Evolutionary conservation across 129 eudicot species (phyloP).

Genomic region (Erigeron canadensis): DNA sequence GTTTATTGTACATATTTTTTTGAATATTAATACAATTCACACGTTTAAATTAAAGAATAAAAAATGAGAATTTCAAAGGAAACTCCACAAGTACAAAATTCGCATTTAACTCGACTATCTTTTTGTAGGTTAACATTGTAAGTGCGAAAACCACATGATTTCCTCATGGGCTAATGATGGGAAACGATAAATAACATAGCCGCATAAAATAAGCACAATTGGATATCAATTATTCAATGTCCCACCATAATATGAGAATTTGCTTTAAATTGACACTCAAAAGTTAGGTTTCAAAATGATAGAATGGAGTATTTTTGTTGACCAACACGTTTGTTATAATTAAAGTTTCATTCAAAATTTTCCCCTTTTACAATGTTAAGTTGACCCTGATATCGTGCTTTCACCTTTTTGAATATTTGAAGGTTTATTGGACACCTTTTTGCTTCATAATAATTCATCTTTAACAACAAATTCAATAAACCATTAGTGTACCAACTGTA

Average conservation of each 20-base stretch:
- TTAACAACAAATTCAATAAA: background rate
- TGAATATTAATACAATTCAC: too few relatives aligned
- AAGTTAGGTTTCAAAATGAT: constrained; percentile 36
- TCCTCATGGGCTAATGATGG: background rate
- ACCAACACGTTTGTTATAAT: constrained; percentile 37
- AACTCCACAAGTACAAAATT: too few relatives aligned
- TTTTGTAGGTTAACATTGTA: too few relatives aligned
- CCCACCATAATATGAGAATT: constrained; percentile 14
- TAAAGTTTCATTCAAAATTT: constrained; percentile 31
- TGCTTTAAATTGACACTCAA: constrained; percentile 20
- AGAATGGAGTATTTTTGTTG: constrained; percentile 27
- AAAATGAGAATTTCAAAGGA: too few relatives aligned
- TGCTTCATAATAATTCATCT: constrained; percentile 21
- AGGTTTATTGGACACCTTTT: constrained; percentile 10
- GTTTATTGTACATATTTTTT: too few relatives aligned
- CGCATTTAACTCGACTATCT: too few relatives aligned
- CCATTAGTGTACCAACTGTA: background rate
- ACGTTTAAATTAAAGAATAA: too few relatives aligned
- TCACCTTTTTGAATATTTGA: background rate
- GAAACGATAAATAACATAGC: background rate
- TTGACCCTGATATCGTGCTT: constrained; percentile 24
- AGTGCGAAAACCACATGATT: constrained; percentile 1
- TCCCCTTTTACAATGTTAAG: constrained; percentile 7
- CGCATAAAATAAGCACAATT: background rate
- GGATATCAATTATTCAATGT: background rate